Base-by-base conservation (phyloP, 2,329 filamentous ascomycete genomes). In the Diaporthe helianthi region DNA sequence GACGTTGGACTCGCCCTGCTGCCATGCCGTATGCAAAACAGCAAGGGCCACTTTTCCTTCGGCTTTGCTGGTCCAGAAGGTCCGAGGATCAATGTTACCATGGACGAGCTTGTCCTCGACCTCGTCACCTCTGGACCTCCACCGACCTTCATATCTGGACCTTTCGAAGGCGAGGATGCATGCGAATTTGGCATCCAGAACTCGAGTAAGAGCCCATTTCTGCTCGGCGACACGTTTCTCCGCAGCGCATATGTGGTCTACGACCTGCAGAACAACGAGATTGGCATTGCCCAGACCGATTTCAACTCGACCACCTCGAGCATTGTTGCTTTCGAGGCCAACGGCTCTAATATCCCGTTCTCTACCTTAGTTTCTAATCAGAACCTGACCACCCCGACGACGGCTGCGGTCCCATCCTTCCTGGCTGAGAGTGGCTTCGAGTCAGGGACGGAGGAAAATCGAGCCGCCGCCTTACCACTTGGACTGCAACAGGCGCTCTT, bases 161-260 rank as follows among this genome's bases (percentile, higher is more conserved):
- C 73, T 9, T 83, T 84, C 74, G 74, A 78, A 49, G 85, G 84
- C 51, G 74, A 86, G 74, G 72, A 77, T 0, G 79, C 81, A 0
- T 90, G 88, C 75, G 79, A 82, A 65, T 88, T 90, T 68, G 88
- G 88, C 47, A 85, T 90, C 69, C 83, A 86, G 73, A 86, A 86
- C 74, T 79, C 82, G 61, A 82, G 77, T 26, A 74, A 74, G 26
- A 71, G 76, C 2, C 78, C 82, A 0, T 86, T 78, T 72, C 78
- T 89, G 51, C 81, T 89, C 12, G 87, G 87, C 52, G 87, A 88
- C 73, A 86, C 84, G 0, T 89, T 89, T 75, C 77, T 89, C 38
- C 83, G 87, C 66, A 89, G 86, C 1, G 87, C 86, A 1, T 89
- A 89, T 71, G 84, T 89, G 7, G 86, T 89, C 9, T 89, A 88